Percentiles rank a stretch among this genome's conserved stretches.
Conservation (phyloP, 192 early-diverging fungal species). For the Entomortierella parvispora region DNA sequence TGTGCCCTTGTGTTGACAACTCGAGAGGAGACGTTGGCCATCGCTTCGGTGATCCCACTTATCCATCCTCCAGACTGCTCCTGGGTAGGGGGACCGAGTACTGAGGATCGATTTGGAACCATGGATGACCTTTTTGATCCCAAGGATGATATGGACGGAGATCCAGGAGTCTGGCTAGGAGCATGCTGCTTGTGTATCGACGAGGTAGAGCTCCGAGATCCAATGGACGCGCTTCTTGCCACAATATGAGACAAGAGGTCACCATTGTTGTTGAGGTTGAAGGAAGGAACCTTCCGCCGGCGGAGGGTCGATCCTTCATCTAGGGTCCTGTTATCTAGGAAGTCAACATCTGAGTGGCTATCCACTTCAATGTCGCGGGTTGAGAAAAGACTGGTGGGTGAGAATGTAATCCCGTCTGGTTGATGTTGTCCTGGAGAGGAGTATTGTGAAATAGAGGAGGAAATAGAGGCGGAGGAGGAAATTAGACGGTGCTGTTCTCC, state of each 20-base stretch:
- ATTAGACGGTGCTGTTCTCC: too few species aligned
- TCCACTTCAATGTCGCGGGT: constrained; percentile 8
- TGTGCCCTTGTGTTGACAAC: constrained; percentile 42
- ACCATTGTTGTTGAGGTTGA: background rate
- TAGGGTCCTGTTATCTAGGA: background rate
- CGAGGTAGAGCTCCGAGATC: constrained; percentile 29
- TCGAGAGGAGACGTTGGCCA: constrained; percentile 40
- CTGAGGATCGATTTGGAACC: constrained; percentile 34
- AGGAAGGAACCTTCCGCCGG: constrained; percentile 37
- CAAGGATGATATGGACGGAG: constrained; percentile 13
- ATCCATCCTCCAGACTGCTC: constrained; percentile 38
- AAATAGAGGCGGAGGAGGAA: constrained; percentile 15
- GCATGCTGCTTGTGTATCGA: constrained; percentile 7
- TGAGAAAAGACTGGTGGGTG: constrained; percentile 9
- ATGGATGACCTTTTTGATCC: constrained; percentile 20
- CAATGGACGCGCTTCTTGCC: constrained; percentile 7
- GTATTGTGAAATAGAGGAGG: constrained; percentile 6
- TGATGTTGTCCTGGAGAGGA: constrained; percentile 3
- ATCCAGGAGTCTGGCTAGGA: constrained; percentile 3
- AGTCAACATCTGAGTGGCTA: background rate
- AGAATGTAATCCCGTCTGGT: background rate
- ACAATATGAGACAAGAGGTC: background rate
- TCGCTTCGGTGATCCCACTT: constrained; percentile 26
- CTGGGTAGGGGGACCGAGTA: constrained; percentile 4
- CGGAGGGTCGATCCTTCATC: constrained; percentile 19